These are phyloP conservation scores for Helicocarpus griseus DNA, from an alignment of 2,329 filamentous ascomycete genomes.

Conservation along the genomic window DNA sequence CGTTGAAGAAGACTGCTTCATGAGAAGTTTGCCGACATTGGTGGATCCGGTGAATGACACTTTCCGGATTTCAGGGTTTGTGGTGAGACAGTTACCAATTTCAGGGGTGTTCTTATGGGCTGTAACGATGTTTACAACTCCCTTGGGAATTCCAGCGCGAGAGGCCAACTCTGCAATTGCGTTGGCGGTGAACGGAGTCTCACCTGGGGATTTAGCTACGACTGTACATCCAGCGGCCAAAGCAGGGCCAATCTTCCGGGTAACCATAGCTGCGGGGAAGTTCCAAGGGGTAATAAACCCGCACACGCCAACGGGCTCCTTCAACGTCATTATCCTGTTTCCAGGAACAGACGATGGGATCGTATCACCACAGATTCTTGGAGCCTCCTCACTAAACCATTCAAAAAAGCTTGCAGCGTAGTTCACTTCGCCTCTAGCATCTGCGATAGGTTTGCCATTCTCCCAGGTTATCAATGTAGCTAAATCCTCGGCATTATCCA, in stretches of 20 bases:
- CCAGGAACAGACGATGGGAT: slow-evolving; percentile 51
- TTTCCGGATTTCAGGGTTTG: slow-evolving; percentile 69
- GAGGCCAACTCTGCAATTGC: slow-evolving; percentile 78
- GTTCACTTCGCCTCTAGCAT: slow-evolving; percentile 49
- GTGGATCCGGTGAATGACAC: slow-evolving; percentile 83
- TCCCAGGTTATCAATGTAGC: slow-evolving; percentile 59
- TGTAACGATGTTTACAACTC: slow-evolving; percentile 84
- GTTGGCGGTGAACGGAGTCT: slow-evolving; percentile 85
- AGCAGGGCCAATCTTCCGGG: slow-evolving; percentile 44
- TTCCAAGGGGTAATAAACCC: slow-evolving; percentile 61
- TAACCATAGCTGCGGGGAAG: slow-evolving; percentile 48
- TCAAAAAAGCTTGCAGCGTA: slow-evolving; percentile 53
- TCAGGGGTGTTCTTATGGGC: slow-evolving; percentile 67
- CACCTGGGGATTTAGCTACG: slow-evolving; percentile 80
- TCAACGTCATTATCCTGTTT: slow-evolving; percentile 54
- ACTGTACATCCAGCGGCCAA: slow-evolving; percentile 93
- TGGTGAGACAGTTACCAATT: slow-evolving; percentile 68
- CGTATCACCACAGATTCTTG: slow-evolving; percentile 49
- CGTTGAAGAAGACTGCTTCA: slow-evolving; percentile 78
- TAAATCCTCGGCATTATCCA: slow-evolving; percentile 56
- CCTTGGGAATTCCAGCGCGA: slow-evolving; percentile 79
- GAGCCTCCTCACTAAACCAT: slow-evolving; percentile 56
- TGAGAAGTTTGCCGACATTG: slow-evolving; percentile 61
- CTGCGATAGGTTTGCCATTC: slow-evolving; percentile 57
- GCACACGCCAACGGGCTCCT: slow-evolving; percentile 58